A percentile compares a stretch with the other conserved stretches of the same genome.
Conservation (phyloP, 257 asterid genomes). For the Forsythia suspensa region DNA sequence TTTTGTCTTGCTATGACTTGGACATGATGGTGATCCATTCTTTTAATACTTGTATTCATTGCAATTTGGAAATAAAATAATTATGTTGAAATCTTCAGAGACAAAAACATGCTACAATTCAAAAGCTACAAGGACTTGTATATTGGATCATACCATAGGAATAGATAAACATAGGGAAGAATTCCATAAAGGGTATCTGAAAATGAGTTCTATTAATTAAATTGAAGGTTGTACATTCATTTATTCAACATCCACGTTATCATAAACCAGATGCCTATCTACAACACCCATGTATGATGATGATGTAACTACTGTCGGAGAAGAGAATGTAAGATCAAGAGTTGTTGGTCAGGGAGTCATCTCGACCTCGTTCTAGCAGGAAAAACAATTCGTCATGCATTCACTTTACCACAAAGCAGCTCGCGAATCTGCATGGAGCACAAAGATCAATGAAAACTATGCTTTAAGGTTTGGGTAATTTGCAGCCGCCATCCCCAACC, state of each 20-base stretch:
- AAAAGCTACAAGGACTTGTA: no score
- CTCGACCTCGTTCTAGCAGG: neutral
- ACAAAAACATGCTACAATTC: neutral
- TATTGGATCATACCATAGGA: no score
- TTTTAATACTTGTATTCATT: neutral
- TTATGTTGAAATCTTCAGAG: neutral
- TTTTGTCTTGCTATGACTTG: neutral
- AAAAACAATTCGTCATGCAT: conserved; percentile 16
- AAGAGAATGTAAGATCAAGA: neutral
- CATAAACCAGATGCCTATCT: neutral
- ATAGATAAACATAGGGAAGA: neutral
- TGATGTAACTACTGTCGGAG: neutral
- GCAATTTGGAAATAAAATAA: neutral
- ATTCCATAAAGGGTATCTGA: neutral
- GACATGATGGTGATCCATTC: neutral
- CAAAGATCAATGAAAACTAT: neutral
- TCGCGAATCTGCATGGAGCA: conserved; percentile 36
- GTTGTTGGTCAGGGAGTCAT: neutral
- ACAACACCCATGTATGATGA: neutral
- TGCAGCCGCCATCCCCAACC: no score
- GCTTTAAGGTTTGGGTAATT: neutral
- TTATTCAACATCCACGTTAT: neutral
- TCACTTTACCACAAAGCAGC: conserved; percentile 22
- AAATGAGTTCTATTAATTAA: neutral
- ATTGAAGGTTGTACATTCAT: neutral